phyloP scores from a whole-genome alignment of 139 green algal species.

The Chlorella sp. region DNA sequence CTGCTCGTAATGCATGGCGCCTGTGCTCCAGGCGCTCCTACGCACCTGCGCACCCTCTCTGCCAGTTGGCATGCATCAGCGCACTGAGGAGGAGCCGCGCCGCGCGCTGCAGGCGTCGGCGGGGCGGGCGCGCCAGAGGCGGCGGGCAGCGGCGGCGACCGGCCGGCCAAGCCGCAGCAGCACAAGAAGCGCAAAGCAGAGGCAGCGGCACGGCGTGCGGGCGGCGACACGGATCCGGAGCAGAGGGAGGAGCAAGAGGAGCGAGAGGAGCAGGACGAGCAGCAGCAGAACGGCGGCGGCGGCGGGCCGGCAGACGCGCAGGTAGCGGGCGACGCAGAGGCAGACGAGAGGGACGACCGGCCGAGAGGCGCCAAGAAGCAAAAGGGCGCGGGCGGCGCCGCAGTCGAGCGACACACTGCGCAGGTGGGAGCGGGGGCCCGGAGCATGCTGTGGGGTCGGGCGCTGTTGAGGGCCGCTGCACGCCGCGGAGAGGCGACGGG shows the following conservation, averaged over 20 bases:
- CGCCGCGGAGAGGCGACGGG: too few species aligned
- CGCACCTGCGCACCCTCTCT: too few species aligned
- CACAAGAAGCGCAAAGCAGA: constrained; percentile 15
- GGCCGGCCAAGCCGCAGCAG: not conserved
- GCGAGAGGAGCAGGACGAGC: not conserved
- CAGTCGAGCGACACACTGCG: constrained; percentile 11
- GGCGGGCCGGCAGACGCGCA: not conserved
- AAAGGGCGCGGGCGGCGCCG: not conserved
- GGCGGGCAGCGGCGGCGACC: too few species aligned
- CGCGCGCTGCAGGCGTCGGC: too few species aligned
- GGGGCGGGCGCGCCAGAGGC: too few species aligned
- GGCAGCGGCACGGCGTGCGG: not conserved
- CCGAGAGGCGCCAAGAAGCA: constrained; percentile 6
- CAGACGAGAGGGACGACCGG: constrained; percentile 1
- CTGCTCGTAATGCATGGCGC: too few species aligned
- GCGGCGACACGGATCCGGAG: not conserved
- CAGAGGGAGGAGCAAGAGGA: not conserved
- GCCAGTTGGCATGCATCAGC: too few species aligned
- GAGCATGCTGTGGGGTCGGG: not conserved
- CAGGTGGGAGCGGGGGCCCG: too few species aligned
- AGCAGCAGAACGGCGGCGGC: not conserved
- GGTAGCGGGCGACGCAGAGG: not conserved
- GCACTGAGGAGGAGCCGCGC: too few species aligned
- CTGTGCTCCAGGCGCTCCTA: too few species aligned
- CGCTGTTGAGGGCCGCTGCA: too few species aligned